A percentile compares a stretch with the other conserved stretches of the same genome.
Conservation (phyloP, 2,329 filamentous ascomycete genomes). For the Plenodomus tracheiphilus region DNA sequence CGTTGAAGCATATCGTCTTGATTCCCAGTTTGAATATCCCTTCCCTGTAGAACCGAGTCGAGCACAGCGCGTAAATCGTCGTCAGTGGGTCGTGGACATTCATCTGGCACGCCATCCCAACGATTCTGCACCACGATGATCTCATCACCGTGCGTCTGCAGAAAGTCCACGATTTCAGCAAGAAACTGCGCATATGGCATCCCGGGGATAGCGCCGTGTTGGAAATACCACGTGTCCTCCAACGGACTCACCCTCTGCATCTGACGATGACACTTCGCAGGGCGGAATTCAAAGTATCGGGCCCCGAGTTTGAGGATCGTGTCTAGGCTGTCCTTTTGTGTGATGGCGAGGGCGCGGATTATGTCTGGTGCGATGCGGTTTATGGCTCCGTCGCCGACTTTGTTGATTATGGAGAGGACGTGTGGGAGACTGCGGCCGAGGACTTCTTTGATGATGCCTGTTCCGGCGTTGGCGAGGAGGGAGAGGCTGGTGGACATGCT, state of each 20-base stretch:
- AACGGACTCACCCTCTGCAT: constrained; percentile 44
- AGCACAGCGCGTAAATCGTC: constrained; percentile 48
- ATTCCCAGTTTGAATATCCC: constrained; percentile 22
- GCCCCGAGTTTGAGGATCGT: constrained; percentile 53
- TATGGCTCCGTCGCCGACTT: constrained; percentile 30
- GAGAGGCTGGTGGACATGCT: constrained; percentile 50
- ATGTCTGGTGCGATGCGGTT: constrained; percentile 46
- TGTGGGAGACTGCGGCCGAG: constrained; percentile 29
- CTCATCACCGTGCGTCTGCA: constrained; percentile 48
- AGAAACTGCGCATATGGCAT: constrained; percentile 54
- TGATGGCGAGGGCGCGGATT: constrained; percentile 54
- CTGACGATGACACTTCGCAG: constrained; percentile 51
- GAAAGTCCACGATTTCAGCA: constrained; percentile 47
- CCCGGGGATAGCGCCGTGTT: constrained; percentile 56
- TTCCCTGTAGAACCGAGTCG: constrained; percentile 32
- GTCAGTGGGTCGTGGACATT: constrained; percentile 49
- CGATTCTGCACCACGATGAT: constrained; percentile 56
- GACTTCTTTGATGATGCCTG: constrained; percentile 36
- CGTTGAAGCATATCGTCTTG: constrained; percentile 33
- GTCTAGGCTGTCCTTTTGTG: constrained; percentile 54
- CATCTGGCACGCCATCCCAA: constrained; percentile 55
- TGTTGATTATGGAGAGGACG: constrained; percentile 32
- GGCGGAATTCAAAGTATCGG: constrained; percentile 58
- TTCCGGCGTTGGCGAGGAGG: constrained; percentile 45
- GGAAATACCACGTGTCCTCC: constrained; percentile 55